Conservation (phyloP, 805 yeast species). For the Ogataea methylovora region DNA sequence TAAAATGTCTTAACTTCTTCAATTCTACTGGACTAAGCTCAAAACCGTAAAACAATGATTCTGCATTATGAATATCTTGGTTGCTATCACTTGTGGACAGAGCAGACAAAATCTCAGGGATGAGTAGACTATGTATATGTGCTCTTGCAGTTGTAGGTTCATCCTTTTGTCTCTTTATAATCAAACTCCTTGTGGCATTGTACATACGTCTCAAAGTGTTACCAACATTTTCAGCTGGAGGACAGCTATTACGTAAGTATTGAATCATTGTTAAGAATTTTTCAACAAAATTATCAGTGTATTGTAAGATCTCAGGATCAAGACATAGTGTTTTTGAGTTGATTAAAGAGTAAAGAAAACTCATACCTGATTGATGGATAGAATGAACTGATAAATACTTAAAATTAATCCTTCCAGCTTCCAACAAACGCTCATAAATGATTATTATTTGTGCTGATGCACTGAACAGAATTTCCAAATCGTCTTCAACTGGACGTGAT, state of each 20-base stretch:
- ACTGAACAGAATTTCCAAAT: constrained; percentile 7
- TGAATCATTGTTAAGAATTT: constrained; percentile 2
- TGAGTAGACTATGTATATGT: too few relatives aligned
- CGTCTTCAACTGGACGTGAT: constrained; percentile 2
- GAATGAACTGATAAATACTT: constrained; percentile 15
- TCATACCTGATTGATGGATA: constrained; percentile 13
- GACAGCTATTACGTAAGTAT: constrained; percentile 8
- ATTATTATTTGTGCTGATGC: constrained; percentile 7
- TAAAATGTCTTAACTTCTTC: too few relatives aligned
- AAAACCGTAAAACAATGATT: too few relatives aligned
- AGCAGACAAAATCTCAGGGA: too few relatives aligned
- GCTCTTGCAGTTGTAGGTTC: constrained; percentile 1
- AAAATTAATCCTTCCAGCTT: constrained; percentile 10
- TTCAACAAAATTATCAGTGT: constrained; percentile 2
- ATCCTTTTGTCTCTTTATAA: constrained; percentile 5
- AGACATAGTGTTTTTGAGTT: constrained; percentile 9
- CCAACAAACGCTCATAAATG: constrained; percentile 7
- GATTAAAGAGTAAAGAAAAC: constrained; percentile 11
- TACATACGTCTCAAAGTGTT: constrained; percentile 8
- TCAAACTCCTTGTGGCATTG: constrained; percentile 6
- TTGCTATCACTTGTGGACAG: too few relatives aligned
- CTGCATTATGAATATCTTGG: too few relatives aligned
- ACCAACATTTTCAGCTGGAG: constrained; percentile 8
- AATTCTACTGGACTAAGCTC: too few relatives aligned
- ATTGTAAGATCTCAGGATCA: constrained; percentile 3